Conservation (phyloP, 805 yeast genomes). For the Cephaloascus albidus region DNA sequence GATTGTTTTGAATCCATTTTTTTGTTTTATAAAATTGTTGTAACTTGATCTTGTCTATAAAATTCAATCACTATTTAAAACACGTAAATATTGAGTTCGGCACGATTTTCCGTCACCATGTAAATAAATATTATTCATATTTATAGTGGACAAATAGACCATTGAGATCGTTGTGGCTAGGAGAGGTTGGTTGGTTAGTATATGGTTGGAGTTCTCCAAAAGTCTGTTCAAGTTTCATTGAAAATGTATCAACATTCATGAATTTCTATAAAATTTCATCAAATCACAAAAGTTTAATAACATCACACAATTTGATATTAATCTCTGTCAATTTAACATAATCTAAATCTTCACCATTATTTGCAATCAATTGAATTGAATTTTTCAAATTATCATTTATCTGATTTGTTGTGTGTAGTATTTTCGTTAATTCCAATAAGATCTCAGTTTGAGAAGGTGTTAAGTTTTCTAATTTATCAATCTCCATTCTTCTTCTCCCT, state of each 20-base stretch:
- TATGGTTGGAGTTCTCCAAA: not conserved
- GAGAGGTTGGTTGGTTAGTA: not conserved
- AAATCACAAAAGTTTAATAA: no score
- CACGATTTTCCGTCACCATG: not conserved
- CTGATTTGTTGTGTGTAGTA: not conserved
- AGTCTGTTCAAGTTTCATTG: not conserved
- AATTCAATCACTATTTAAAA: no score
- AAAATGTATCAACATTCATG: not conserved
- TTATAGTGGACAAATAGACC: not conserved
- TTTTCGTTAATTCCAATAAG: not conserved
- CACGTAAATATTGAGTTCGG: not conserved
- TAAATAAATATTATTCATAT: no score
- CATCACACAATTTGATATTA: no score
- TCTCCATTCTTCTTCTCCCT: no score
- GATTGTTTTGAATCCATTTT: slow-evolving; percentile 23
- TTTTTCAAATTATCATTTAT: not conserved
- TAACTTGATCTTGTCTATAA: not conserved
- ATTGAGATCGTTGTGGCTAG: not conserved
- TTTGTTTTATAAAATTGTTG: not conserved
- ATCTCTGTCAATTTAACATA: no score
- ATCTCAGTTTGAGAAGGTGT: no score
- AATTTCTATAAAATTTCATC: no score
- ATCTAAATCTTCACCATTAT: not conserved
- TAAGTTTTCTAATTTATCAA: no score
- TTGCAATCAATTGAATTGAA: not conserved